Conservation (phyloP, 2,329 filamentous ascomycete genomes). For the Diaporthe helianthi region DNA sequence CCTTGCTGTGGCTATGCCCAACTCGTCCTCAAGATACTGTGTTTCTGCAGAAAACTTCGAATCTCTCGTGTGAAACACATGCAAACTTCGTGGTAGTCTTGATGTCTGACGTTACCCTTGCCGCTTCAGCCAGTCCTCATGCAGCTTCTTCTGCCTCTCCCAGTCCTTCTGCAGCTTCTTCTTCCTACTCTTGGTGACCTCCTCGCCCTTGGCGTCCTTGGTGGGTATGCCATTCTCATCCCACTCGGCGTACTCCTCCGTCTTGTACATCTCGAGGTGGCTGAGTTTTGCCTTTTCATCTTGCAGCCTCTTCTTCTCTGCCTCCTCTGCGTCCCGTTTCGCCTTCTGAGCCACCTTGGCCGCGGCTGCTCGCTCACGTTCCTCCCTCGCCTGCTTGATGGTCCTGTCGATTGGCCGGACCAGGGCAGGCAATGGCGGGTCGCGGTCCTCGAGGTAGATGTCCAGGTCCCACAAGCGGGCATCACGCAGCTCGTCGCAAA, state of each 20-base stretch:
- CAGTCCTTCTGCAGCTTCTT: constrained; percentile 77
- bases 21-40: background rate
- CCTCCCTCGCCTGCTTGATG: constrained; percentile 60
- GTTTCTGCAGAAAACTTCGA: background rate
- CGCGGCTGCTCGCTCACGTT: constrained; percentile 58
- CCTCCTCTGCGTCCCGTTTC: constrained; percentile 43
- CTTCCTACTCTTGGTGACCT: constrained; percentile 67
- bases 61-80: too few relatives aligned
- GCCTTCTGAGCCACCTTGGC: constrained; percentile 54
- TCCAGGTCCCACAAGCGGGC: constrained; percentile 69
- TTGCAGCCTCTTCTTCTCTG: constrained; percentile 50
- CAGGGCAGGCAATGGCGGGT: constrained; percentile 59
- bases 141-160: constrained; percentile 73
- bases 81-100: background rate
- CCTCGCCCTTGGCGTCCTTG: constrained; percentile 65
- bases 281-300: constrained; percentile 44
- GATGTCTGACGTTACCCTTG: background rate
- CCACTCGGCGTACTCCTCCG: constrained; percentile 64
- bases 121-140: constrained; percentile 57
- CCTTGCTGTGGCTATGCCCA: background rate
- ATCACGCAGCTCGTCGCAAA: constrained; percentile 72
- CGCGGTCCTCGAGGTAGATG: constrained; percentile 75
- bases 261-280: constrained; percentile 44
- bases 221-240: constrained; percentile 70
- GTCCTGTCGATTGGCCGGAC: constrained; percentile 69